These are phyloP conservation scores for Nannochloropsis salina DNA, from an alignment of 108 stramenopile species.

Conservation along the genomic window DNA sequence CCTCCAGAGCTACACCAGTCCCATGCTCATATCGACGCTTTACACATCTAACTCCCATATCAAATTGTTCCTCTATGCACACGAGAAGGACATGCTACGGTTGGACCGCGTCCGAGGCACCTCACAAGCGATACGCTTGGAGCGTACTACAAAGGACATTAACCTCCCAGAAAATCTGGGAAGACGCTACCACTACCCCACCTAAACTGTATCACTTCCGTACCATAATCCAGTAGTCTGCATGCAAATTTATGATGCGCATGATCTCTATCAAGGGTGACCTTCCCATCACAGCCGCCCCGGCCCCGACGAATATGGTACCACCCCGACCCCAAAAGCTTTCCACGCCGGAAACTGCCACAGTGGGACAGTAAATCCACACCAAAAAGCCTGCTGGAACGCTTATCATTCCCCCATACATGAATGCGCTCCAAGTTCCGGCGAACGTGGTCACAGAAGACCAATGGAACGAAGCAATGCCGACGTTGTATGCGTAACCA, in stretches of 20 bases:
- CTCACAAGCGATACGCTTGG: too few relatives aligned
- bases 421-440: neutral
- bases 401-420: neutral
- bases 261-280: neutral
- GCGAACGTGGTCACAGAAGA: neutral
- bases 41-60: too few relatives aligned
- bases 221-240: conserved; percentile 5
- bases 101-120: too few relatives aligned
- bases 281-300: neutral
- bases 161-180: too few relatives aligned
- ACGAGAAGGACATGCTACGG: too few relatives aligned
- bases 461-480: neutral
- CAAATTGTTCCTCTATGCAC: too few relatives aligned
- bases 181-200: too few relatives aligned
- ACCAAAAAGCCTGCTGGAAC: neutral
- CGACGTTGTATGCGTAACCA: neutral
- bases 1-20: too few relatives aligned
- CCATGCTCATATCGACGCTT: too few relatives aligned
- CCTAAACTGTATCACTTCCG: neutral
- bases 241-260: neutral
- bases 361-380: neutral
- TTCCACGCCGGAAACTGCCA: neutral
- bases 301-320: neutral
- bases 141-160: too few relatives aligned
- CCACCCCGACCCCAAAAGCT: neutral